A percentile compares a stretch with the other conserved stretches of the same genome.
Conservation (phyloP, 176 grass and related monocot species). For the Saccharum spontaneum region DNA sequence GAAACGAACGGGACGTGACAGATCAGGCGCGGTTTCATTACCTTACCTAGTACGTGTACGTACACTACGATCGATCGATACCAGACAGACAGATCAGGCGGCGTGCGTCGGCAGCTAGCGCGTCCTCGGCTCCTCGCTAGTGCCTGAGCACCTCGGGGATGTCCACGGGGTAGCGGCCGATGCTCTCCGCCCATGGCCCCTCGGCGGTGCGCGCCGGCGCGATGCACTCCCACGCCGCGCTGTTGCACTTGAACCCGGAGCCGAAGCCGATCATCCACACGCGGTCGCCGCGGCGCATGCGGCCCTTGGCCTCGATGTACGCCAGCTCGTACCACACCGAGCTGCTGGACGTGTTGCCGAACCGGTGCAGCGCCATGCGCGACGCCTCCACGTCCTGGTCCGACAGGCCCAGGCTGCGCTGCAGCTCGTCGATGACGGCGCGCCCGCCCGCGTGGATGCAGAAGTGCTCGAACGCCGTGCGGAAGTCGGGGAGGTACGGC, state of each 20-base stretch:
- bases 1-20: neutral
- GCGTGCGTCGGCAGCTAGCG: no score
- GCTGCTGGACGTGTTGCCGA: constrained; percentile 95
- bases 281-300: constrained; percentile 56
- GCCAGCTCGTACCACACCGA: constrained; percentile 95
- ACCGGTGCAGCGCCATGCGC: constrained; percentile 86
- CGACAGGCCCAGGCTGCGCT: constrained; percentile 70
- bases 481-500: constrained; percentile 86
- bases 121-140: constrained; percentile 4
- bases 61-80: neutral
- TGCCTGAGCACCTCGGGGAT: constrained; percentile 79
- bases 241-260: constrained; percentile 97
- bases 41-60: neutral
- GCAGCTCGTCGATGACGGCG: constrained; percentile 94
- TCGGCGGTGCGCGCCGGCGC: constrained; percentile 32
- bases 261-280: constrained; percentile 93
- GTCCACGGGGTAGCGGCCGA: constrained; percentile 69
- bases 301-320: constrained; percentile 81
- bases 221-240: constrained; percentile 79
- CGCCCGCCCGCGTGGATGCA: constrained; percentile 91
- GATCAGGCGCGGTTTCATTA: neutral
- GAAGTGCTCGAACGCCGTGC: constrained; percentile 93
- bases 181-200: constrained; percentile 51
- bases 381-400: constrained; percentile 87
- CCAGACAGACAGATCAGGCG: no score